These are phyloP conservation scores for Syncephalastrum sp. DNA, from an alignment of 371 early-diverging fungal genomes.

Conservation along the genomic window DNA sequence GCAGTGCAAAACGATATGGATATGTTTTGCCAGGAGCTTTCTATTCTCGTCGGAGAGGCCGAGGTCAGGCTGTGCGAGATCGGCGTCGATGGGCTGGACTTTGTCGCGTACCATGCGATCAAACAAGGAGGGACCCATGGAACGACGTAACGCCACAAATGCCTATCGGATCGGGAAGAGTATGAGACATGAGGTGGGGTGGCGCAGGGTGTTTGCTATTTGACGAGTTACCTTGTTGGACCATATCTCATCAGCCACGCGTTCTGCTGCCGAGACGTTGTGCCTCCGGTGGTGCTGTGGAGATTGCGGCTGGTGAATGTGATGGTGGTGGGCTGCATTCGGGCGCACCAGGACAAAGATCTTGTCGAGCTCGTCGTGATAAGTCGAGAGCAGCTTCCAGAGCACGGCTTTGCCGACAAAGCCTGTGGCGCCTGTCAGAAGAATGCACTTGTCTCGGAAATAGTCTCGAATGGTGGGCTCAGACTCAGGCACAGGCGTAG, in stretches of 20 bases:
- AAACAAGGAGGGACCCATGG: slow-evolving; percentile 35
- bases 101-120: slow-evolving; percentile 50
- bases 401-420: slow-evolving; percentile 64
- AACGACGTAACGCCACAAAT: slow-evolving; percentile 38
- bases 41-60: slow-evolving; percentile 49
- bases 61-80: slow-evolving; percentile 45
- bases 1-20: slow-evolving; percentile 55
- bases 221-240: slow-evolving; percentile 34
- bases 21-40: slow-evolving; percentile 38
- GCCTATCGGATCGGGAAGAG: slow-evolving; percentile 22
- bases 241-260: slow-evolving; percentile 44
- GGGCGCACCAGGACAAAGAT: slow-evolving; percentile 38
- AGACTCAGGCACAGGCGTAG: slow-evolving; percentile 4
- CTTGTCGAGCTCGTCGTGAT: slow-evolving; percentile 28
- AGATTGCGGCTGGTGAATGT: background rate
- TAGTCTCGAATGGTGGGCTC: slow-evolving; percentile 18
- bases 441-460: slow-evolving; percentile 39
- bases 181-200: background rate
- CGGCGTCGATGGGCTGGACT: slow-evolving; percentile 52
- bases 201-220: background rate
- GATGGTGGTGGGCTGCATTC: slow-evolving; percentile 11
- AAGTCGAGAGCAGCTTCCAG: slow-evolving; percentile 46
- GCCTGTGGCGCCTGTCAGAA: slow-evolving; percentile 64
- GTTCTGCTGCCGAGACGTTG: slow-evolving; percentile 14
- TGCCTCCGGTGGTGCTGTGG: slow-evolving; percentile 7